These are phyloP conservation scores for Floccularia luteovirens DNA, from an alignment of 768 basidiomycete genomes.

Conservation along the genomic window DNA sequence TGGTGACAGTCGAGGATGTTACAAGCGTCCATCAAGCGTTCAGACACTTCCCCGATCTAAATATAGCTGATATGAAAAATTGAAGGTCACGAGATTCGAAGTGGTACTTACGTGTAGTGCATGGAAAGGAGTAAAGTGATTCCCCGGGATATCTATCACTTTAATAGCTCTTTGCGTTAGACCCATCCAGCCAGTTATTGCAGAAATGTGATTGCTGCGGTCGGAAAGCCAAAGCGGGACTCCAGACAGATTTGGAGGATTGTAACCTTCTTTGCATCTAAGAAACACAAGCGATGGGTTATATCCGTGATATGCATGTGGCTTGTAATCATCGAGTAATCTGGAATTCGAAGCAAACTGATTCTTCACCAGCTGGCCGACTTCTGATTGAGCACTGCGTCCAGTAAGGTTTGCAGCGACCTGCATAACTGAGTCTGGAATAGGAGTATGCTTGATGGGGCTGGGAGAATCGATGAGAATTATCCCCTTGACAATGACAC, in stretches of 20 bases:
- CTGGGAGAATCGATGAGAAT: constrained; percentile 62
- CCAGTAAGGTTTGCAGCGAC: constrained; percentile 26
- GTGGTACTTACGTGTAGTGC: constrained; percentile 34
- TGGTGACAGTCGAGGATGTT: too few relatives aligned
- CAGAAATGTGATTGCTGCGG: constrained; percentile 22
- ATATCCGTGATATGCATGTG: constrained; percentile 13
- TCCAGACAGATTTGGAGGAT: constrained; percentile 17
- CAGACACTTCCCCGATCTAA: too few relatives aligned
- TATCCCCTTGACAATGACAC: constrained; percentile 43
- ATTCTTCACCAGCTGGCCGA: constrained; percentile 26
- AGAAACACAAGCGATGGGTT: constrained; percentile 38
- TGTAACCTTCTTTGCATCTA: constrained; percentile 42
- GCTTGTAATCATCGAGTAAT: constrained; percentile 40
- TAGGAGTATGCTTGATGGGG: constrained; percentile 42
- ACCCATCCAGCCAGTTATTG: constrained; percentile 39
- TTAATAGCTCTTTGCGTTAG: constrained; percentile 28
- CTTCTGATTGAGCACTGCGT: constrained; percentile 17
- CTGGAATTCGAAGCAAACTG: constrained; percentile 44
- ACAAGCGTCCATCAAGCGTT: too few relatives aligned
- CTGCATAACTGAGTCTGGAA: constrained; percentile 48
- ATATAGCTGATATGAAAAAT: too few relatives aligned
- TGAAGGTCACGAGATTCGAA: too few relatives aligned
- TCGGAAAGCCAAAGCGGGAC: constrained; percentile 49
- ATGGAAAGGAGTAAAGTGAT: constrained; percentile 59
- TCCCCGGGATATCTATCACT: constrained; percentile 51